Conservation (phyloP, 805 yeast species). For the Lipomyces kockii region DNA sequence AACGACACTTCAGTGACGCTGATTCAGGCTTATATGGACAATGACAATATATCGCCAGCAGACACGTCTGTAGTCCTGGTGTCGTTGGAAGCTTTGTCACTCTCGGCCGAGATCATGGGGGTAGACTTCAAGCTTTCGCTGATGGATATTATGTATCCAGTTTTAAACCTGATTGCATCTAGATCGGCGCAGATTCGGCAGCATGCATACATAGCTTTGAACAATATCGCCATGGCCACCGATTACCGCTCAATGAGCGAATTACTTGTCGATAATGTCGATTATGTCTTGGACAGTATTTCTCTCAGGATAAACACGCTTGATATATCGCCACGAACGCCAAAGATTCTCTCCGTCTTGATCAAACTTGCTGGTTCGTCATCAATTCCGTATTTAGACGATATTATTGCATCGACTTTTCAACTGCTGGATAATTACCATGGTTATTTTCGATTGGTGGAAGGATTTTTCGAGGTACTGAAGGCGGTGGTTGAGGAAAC, state of each 20-base stretch:
- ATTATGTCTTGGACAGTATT: conserved; percentile 80
- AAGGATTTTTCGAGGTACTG: conserved; percentile 75
- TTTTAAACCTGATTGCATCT: conserved; percentile 73
- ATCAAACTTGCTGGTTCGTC: conserved; percentile 71
- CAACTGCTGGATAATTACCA: conserved; percentile 81
- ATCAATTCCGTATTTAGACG: conserved; percentile 68
- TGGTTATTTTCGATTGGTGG: conserved; percentile 73
- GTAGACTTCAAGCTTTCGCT: conserved; percentile 58
- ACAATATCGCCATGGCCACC: conserved; percentile 55
- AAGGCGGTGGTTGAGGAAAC: conserved; percentile 56
- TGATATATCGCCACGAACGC: conserved; percentile 72
- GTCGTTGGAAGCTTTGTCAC: conserved; percentile 37
- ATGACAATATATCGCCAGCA: conserved; percentile 21
- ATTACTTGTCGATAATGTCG: conserved; percentile 69
- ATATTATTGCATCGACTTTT: conserved; percentile 74
- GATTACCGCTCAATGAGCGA: conserved; percentile 58
- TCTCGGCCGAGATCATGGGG: conserved; percentile 39
- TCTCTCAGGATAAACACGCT: conserved; percentile 71
- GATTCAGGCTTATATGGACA: conserved; percentile 18
- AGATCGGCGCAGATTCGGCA: conserved; percentile 52
- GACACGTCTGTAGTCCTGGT: conserved; percentile 25
- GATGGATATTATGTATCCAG: conserved; percentile 71
- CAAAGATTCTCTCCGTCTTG: conserved; percentile 70
- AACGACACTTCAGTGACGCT: conserved; percentile 19
- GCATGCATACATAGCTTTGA: conserved; percentile 59